Evolutionary conservation across 441 rosid genomes (phyloP), one percentile per base, ranked within the genome.

Genomic region (Erodium moschatum): DNA sequence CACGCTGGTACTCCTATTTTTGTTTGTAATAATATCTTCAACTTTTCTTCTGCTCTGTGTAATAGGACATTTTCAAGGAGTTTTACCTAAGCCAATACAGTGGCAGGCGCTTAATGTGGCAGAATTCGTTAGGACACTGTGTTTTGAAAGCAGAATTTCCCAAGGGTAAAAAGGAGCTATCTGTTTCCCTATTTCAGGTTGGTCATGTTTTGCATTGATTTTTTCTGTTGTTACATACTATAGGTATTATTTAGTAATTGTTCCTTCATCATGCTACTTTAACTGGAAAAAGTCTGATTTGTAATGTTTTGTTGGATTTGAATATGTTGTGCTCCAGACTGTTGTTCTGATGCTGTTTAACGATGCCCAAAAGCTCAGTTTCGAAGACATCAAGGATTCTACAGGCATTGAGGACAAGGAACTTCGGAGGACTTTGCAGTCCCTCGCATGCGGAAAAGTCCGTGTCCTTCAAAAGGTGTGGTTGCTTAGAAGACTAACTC

Each of bases 91-190:
- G 99, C 82, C 90, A 95, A 78, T 89, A 95, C 72, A 95, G 90
- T 77, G 99, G 99, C 24, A 88, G 98, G 77, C 94, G 96, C 71
- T 78, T 95, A 79, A 95, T 95, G 99, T 95, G 97, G 99, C 98
- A 95, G 77, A 90, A 90, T 71, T 95, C 98, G 35, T 81, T 95
- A 81, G 98, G 97, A 68, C 96, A 95, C 74, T 95, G 97, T 78
- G 97, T 90, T 62, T 79, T 95, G 79, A 95, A 92, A 81, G 91
- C 95, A 60, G 96, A 91, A 73, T 95, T 91, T 77, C 82, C 90
- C 0, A 92, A 81, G 81, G 98, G 93, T 69, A 95, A 82, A 83
- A 95, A 90, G 85, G 99, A 95, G 85, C 85, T 95, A 71, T 94
- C 96, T 13, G 99, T 95, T 78, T 95, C 99, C 70, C 83, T 95